Evolutionary conservation across 2,329 filamentous ascomycete species (phyloP), one percentile per base, ranked within the genome.

Genomic region (Hypoxylon sp.): DNA sequence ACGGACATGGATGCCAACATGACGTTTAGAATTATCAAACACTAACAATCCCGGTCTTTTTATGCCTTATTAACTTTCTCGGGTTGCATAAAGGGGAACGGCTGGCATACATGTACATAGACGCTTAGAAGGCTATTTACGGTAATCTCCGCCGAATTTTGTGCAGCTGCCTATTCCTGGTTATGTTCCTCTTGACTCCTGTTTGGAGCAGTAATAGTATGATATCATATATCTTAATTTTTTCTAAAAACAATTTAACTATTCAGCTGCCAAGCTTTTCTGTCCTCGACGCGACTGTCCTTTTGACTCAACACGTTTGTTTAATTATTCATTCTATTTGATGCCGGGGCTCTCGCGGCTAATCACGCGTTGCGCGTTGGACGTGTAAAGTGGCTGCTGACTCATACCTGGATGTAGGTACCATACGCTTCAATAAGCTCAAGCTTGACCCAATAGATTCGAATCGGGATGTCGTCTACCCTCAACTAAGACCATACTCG

Each of bases 71-170:
- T 55, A 32, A 58, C 31, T 50, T 17, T 39, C 29, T 24, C 17
- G 6, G 15, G n/a, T 11, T 44, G 62, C 51, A 60, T 65, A 61
- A 65, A 65, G 50, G 62, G 35, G 62, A 17, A 46, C n/a, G 27
- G 37, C 21, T n/a, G 31, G 62, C 62, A 60, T 65, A 42, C 39
- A 52, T 47, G 46, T n/a, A n/a, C n/a, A n/a, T n/a, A n/a, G n/a
- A n/a, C n/a, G n/a, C n/a, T n/a, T 29, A 3, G 13, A 46, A 44
- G 24, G 13, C 44, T 35, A 52, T 53, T 17, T 24, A 53, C 17
- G 54, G 48, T 35, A 59, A 54, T 65, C 55, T 59, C 62, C 62
- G 42, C 50, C 7, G 11, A 47, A 53, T 53, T 32, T 46, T 27
- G 37, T 29, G 48, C 5, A 27, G 24, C 3, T 27, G 24, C 24